These are phyloP conservation scores for Pseudogymnoascus sp. DNA, from an alignment of 2,329 filamentous ascomycete genomes.

Conservation along the genomic window DNA sequence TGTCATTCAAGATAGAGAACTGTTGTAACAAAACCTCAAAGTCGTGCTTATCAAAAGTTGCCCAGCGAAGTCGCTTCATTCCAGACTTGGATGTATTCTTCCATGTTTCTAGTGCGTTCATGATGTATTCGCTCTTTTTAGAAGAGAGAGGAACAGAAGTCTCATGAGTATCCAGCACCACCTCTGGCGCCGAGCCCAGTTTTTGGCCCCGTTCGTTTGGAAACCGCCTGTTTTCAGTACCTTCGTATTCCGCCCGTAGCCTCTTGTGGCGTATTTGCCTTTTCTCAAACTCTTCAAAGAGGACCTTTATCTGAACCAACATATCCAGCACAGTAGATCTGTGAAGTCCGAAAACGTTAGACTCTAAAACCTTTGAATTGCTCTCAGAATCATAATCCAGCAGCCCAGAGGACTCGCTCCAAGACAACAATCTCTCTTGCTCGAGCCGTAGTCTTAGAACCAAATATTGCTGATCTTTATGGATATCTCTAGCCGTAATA, in stretches of 20 bases:
- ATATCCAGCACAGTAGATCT: conserved; percentile 43
- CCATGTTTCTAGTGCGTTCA: conserved; percentile 36
- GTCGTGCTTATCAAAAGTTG: conserved; percentile 38
- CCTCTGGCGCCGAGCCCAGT: conserved; percentile 38
- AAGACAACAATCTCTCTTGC: conserved; percentile 42
- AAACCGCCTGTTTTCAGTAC: conserved; percentile 17
- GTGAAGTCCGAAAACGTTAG: conserved; percentile 42
- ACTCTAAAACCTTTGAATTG: conserved; percentile 36
- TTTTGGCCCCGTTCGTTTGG: neutral
- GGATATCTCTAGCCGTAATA: conserved; percentile 40
- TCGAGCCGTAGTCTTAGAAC: conserved; percentile 43
- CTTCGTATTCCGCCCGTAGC: conserved; percentile 30
- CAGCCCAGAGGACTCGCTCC: conserved; percentile 42
- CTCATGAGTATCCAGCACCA: conserved; percentile 32
- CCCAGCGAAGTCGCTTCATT: conserved; percentile 34
- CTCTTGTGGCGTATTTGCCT: conserved; percentile 35
- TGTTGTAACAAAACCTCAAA: conserved; percentile 39
- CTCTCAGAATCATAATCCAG: conserved; percentile 36
- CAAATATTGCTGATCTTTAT: conserved; percentile 42
- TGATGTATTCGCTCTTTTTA: conserved; percentile 37
- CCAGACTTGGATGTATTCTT: conserved; percentile 31
- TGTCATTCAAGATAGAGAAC: conserved; percentile 40
- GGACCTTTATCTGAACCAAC: conserved; percentile 39
- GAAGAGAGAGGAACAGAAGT: conserved; percentile 35
- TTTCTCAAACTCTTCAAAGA: conserved; percentile 40